Conservation (phyloP, 108 stramenopile species). For the Skeletonema tropicum region DNA sequence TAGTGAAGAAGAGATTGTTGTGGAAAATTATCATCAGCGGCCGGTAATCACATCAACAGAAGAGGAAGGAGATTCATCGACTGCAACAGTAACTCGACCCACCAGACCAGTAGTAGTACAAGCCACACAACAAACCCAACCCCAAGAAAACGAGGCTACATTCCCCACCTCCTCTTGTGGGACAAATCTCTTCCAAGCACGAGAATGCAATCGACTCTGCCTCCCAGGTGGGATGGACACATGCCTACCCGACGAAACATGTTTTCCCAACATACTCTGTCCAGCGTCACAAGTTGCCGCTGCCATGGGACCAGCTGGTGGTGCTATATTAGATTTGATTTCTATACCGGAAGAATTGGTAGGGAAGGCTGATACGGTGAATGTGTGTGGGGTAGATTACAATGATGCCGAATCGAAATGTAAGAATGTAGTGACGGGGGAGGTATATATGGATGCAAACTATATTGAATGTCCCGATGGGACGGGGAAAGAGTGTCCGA, state of each 20-base stretch:
- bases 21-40: background rate
- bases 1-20: background rate
- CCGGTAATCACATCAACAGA: background rate
- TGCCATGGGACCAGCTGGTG: conserved; percentile 26
- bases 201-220: conserved; percentile 24
- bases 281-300: conserved; percentile 20
- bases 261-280: conserved; percentile 21
- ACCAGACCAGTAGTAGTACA: background rate
- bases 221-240: conserved; percentile 11
- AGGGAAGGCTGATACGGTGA: background rate
- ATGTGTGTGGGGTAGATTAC: conserved; percentile 31
- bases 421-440: background rate
- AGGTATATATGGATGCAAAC: background rate
- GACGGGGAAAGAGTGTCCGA: conserved; percentile 1
- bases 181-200: background rate
- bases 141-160: background rate
- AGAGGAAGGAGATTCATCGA: background rate
- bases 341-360: background rate
- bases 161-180: conserved; percentile 44
- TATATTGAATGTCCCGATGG: conserved; percentile 14
- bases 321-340: background rate
- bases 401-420: conserved; percentile 33
- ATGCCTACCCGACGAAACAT: background rate
- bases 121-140: no score
- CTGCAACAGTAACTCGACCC: background rate